These are phyloP conservation scores for Scedosporium minutisporum DNA, from an alignment of 2,329 filamentous ascomycete species.

Conservation along the genomic window DNA sequence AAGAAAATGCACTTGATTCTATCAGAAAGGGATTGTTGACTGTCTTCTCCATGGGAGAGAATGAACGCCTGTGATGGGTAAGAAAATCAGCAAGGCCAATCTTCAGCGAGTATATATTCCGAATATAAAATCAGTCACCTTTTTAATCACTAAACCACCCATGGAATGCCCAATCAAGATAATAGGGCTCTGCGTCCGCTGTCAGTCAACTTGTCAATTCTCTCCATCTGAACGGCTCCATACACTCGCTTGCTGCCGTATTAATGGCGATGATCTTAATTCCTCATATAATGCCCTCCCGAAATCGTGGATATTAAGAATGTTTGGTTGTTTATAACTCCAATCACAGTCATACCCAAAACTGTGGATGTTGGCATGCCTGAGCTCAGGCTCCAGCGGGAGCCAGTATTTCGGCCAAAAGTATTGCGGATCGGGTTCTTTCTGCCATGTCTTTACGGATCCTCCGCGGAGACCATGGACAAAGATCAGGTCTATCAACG, in stretches of 20 bases:
- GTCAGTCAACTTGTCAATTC: not conserved
- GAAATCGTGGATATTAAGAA: conserved; percentile 21
- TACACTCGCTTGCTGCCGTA: not conserved
- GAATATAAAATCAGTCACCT: conserved; percentile 10
- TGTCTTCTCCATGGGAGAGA: conserved; percentile 11
- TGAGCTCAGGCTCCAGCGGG: conserved; percentile 19
- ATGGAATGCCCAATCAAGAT: conserved; percentile 20
- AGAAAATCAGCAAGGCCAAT: not conserved
- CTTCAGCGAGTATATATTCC: too few species aligned
- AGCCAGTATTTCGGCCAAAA: conserved; percentile 33
- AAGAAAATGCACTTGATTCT: conserved; percentile 21
- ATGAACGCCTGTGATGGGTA: conserved; percentile 12
- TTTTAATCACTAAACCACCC: conserved; percentile 24
- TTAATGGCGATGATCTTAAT: not conserved
- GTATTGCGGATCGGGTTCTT: conserved; percentile 16
- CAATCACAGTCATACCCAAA: conserved; percentile 24
- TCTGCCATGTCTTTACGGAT: conserved; percentile 31
- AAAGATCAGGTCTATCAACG: conserved; percentile 28
- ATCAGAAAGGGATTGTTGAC: conserved; percentile 7
- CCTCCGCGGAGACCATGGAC: conserved; percentile 31
- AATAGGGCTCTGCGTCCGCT: conserved; percentile 13
- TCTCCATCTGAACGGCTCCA: not conserved
- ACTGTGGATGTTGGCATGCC: conserved; percentile 18
- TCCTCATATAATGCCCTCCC: conserved; percentile 15
- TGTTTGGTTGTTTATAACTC: conserved; percentile 11